Evolutionary conservation across 2,329 filamentous ascomycete species (phyloP).

Genomic region (Apiospora phragmitis): DNA sequence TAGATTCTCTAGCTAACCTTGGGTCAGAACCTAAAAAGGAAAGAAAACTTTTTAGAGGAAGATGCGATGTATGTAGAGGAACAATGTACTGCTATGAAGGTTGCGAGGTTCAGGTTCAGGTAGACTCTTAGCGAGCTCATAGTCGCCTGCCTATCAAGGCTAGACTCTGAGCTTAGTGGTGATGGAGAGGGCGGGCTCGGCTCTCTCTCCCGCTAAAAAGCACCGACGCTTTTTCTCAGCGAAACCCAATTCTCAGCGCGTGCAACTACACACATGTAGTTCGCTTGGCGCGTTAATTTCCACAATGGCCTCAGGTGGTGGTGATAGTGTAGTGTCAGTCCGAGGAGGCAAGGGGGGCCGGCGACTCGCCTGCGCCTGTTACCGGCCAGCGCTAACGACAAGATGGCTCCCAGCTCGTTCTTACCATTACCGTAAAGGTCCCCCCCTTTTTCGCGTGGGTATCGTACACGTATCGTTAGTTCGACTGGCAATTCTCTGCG

Average conservation of each 20-base stretch:
- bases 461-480: not conserved
- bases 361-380: not conserved
- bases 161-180: not conserved
- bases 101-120: not conserved
- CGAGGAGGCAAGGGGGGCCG: too few species aligned
- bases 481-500: not conserved
- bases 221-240: not conserved
- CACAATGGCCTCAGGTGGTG: slow-evolving; percentile 9
- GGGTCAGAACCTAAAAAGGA: slow-evolving; percentile 4
- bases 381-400: not conserved
- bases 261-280: not conserved
- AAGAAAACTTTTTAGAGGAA: not conserved
- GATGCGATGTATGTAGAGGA: not conserved
- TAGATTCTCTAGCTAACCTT: not conserved
- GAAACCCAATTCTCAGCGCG: not conserved
- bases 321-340: not conserved
- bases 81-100: not conserved
- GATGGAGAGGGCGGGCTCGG: not conserved
- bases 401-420: not conserved
- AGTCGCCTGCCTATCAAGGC: not conserved
- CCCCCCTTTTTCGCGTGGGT: not conserved
- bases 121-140: not conserved
- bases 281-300: slow-evolving; percentile 6
- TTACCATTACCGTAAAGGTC: not conserved
- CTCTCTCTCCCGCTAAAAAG: not conserved